Evolutionary conservation across 257 asterid genomes (phyloP).

Genomic region (Solanum appendiculatum): DNA sequence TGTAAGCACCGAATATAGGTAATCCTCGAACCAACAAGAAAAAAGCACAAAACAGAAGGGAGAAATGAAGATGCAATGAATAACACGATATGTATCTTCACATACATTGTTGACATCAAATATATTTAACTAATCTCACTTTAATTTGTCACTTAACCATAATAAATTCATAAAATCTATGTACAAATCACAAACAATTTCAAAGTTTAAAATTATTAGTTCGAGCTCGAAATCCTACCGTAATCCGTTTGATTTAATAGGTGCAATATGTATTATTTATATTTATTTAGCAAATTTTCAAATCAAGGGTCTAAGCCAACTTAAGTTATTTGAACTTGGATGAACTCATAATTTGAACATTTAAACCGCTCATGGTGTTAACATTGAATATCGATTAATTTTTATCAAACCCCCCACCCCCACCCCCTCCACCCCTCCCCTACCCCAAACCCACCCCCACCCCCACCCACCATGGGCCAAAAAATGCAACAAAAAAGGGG

Average conservation of each 20-base stretch:
- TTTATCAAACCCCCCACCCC: neutral
- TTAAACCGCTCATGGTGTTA: neutral
- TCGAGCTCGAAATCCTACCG: neutral
- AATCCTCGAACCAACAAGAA: rapidly evolving
- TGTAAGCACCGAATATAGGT: too few relatives aligned
- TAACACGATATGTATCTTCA: too few relatives aligned
- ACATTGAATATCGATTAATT: neutral
- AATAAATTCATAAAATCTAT: neutral
- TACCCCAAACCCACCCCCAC: too few relatives aligned
- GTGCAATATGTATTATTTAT: neutral
- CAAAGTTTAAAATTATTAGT: too few relatives aligned
- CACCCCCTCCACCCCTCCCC: neutral
- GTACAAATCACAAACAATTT: neutral
- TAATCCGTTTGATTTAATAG: neutral
- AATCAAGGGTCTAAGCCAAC: neutral
- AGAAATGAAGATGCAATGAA: too few relatives aligned
- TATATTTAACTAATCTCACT: neutral
- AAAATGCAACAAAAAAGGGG: neutral
- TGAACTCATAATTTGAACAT: neutral
- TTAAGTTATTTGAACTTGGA: neutral
- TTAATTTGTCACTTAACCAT: neutral
- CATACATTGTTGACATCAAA: neutral
- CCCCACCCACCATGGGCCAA: neutral
- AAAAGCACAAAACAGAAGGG: too few relatives aligned
- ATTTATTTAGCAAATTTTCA: neutral